Percentiles rank a stretch among this genome's conserved stretches.
Evolutionary conservation across 371 early-diverging fungal genomes (phyloP).

Genomic region (Syncephalastrum monosporum): DNA sequence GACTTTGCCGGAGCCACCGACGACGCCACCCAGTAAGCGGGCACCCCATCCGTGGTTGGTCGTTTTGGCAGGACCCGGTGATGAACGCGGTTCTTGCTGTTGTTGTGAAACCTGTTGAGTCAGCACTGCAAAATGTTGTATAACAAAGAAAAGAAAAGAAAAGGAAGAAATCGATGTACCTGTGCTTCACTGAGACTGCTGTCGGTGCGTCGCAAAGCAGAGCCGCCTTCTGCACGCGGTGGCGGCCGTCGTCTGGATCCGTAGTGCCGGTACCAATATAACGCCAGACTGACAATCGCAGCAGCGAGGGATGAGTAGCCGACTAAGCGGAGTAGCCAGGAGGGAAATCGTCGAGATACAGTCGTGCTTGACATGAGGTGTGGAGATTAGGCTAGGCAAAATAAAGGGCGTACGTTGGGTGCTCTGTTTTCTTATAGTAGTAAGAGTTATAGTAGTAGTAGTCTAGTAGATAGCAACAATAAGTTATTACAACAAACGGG

Average conservation of each 20-base stretch:
- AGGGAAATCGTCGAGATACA: conserved; percentile 10
- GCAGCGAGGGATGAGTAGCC: conserved; percentile 24
- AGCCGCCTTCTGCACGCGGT: conserved; percentile 4
- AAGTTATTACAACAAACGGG: no score
- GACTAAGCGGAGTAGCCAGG: conserved; percentile 21
- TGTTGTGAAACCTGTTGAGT: background rate
- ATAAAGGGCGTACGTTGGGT: no score
- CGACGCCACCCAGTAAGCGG: conserved; percentile 27
- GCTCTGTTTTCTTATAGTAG: no score
- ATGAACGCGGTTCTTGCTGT: background rate
- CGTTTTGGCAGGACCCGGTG: conserved; percentile 8
- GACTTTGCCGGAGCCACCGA: conserved; percentile 4
- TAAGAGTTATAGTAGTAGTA: no score
- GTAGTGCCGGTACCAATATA: conserved; percentile 15
- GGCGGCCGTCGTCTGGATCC: conserved; percentile 4
- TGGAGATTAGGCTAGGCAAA: no score
- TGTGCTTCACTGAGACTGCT: conserved; percentile 6
- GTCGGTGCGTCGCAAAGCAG: conserved; percentile 4
- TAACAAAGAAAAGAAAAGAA: background rate
- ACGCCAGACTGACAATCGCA: conserved; percentile 13
- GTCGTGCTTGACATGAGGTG: no score
- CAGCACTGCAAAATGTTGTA: background rate
- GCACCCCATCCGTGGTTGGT: conserved; percentile 24
- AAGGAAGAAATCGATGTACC: background rate
- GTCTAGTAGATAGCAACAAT: no score